Base-by-base conservation (phyloP, 352 stramenopile species). In the Phytophthora ramorum region DNA sequence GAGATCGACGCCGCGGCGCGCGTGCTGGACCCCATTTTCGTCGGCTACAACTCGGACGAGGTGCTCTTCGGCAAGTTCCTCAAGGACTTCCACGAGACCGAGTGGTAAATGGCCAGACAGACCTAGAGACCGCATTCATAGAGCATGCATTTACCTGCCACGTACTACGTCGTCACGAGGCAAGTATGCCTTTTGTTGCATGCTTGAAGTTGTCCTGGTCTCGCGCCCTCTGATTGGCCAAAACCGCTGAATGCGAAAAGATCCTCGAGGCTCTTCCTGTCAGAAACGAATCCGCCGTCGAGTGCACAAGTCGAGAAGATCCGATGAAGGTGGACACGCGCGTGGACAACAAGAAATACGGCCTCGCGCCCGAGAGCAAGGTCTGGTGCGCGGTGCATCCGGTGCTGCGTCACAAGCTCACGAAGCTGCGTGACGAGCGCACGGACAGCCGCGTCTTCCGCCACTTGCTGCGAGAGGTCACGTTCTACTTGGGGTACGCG, bases 401-500 rank as follows among this genome's bases (percentile, higher is more conserved):
- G 1, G 91, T 99, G 34, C 76, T 99, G 19, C 79, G 86, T 24
- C 96, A 99, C 79, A 99, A 99, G 79, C 89, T 99, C 49, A 98
- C 93, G 17, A 97, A 98, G 63, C 86, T 99, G 30, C 93, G 97
- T n/a, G 94, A 97, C 44, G 95, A 96, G 47, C 83, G 87, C 66
- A 99, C 97, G 0, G 83, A 90, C 45, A 93, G 93, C 55, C 91
- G 85, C 41, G 81, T 98, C 13, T 99, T 99, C 72, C 95, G 97
- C 58, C 76, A 95, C 53, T 74, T 98, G n/a, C 79, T 99, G 52
- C 91, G 95, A 44, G 97, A 99, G 85, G 90, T 99, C 45, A 99
- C 97, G 26, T 99, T 98, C 66, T 99, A 99, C 69, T 78, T 99
- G 17, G 97, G 96, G 70, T 99, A 89, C 63, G 95, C 9, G 19